Percentiles rank a stretch among this genome's conserved stretches.
These are phyloP conservation scores for Entomortierella chlamydospora DNA, from an alignment of 192 early-diverging fungal genomes.

Conservation along the genomic window DNA sequence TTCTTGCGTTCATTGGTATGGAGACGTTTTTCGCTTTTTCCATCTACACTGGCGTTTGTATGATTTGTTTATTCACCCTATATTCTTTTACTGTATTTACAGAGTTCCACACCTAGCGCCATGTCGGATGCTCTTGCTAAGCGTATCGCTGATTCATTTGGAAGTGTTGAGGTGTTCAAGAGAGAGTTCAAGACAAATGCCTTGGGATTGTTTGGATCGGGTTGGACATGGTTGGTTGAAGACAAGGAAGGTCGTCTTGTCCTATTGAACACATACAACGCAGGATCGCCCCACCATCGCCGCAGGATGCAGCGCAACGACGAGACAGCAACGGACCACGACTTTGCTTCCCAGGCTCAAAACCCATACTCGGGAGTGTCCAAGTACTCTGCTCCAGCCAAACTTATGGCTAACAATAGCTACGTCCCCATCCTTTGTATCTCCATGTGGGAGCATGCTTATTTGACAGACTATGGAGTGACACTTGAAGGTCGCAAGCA, in stretches of 20 bases:
- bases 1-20: constrained; percentile 56
- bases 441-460: constrained; percentile 61
- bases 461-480: constrained; percentile 55
- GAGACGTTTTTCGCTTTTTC: not conserved
- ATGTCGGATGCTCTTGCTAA: constrained; percentile 40
- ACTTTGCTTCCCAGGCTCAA: constrained; percentile 32
- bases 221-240: constrained; percentile 61
- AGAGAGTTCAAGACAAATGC: constrained; percentile 54
- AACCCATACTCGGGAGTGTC: constrained; percentile 47
- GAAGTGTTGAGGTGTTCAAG: constrained; percentile 44
- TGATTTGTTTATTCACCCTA: not conserved
- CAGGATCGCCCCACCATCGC: constrained; percentile 56
- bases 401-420: constrained; percentile 47
- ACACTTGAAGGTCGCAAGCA: constrained; percentile 46
- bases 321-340: constrained; percentile 34
- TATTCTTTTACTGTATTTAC: not conserved
- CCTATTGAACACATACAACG: constrained; percentile 58
- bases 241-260: constrained; percentile 48
- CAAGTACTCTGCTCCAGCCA: constrained; percentile 47
- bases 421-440: constrained; percentile 55
- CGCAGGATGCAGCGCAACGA: constrained; percentile 47
- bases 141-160: constrained; percentile 33
- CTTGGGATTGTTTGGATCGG: constrained; percentile 57
- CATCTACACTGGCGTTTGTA: too few species aligned
- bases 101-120: constrained; percentile 17